Conservation (phyloP, 2,329 filamentous ascomycete genomes). For the Xylariaceae sp. region DNA sequence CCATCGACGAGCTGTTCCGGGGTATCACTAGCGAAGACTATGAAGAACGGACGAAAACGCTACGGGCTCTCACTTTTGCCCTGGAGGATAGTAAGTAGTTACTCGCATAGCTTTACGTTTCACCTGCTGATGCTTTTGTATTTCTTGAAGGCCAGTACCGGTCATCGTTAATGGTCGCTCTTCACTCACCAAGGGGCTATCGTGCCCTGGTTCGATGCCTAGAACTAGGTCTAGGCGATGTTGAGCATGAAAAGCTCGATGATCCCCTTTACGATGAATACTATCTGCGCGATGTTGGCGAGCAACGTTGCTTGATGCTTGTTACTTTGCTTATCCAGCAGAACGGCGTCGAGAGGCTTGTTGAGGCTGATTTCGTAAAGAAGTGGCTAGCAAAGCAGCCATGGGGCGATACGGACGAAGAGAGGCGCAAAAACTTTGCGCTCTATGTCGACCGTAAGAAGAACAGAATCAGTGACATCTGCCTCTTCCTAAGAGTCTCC, state of each 20-base stretch:
- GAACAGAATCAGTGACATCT: constrained; percentile 51
- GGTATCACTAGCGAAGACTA: constrained; percentile 56
- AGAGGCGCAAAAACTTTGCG: constrained; percentile 50
- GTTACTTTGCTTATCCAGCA: constrained; percentile 54
- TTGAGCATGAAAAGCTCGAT: constrained; percentile 46
- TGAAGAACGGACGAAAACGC: constrained; percentile 51
- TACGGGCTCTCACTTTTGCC: constrained; percentile 53
- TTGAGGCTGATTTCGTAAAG: constrained; percentile 61
- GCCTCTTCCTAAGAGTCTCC: constrained; percentile 44
- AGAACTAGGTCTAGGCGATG: constrained; percentile 49
- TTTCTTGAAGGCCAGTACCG: constrained; percentile 27
- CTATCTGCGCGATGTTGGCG: constrained; percentile 55
- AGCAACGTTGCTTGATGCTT: constrained; percentile 56
- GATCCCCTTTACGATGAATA: constrained; percentile 59
- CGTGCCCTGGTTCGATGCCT: constrained; percentile 56
- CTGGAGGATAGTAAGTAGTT: constrained; percentile 42
- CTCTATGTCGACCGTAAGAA: constrained; percentile 45
- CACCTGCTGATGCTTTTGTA: constrained; percentile 6
- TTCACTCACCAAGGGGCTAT: constrained; percentile 49
- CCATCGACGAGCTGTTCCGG: constrained; percentile 48
- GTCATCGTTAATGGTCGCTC: constrained; percentile 39
- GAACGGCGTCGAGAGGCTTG: constrained; percentile 51
- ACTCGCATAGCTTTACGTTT: neutral
- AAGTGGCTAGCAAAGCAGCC: constrained; percentile 70
- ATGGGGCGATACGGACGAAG: constrained; percentile 52